Evolutionary conservation across 495 filamentous ascomycete species (phyloP).

Genomic region (Podospora bellae-mahoneyi): DNA sequence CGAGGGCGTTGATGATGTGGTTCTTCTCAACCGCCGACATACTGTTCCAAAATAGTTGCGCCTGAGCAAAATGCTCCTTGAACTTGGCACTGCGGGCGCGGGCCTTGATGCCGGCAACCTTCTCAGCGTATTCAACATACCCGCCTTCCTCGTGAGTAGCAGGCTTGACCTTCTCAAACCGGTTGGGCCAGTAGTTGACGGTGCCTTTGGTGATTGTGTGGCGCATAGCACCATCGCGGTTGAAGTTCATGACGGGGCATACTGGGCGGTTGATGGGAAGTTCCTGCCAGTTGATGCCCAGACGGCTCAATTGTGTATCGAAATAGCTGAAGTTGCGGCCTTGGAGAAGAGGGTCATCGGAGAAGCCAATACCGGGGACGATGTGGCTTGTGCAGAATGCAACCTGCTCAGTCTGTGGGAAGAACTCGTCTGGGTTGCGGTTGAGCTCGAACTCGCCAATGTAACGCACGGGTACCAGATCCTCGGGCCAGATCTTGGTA

Average conservation of each 20-base stretch:
- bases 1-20: constrained; percentile 67
- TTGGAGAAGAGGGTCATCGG: constrained; percentile 77
- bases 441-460: constrained; percentile 83
- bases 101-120: constrained; percentile 64
- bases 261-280: constrained; percentile 74
- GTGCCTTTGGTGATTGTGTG: constrained; percentile 57
- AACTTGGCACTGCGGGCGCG: constrained; percentile 75
- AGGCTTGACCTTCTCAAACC: constrained; percentile 62
- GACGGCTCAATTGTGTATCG: constrained; percentile 78
- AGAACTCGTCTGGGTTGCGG: constrained; percentile 80
- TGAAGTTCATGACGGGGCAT: constrained; percentile 79
- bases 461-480: constrained; percentile 71
- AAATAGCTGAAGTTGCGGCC: constrained; percentile 86
- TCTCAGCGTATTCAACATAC: constrained; percentile 65
- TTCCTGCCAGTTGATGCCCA: constrained; percentile 83
- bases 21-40: constrained; percentile 64
- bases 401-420: constrained; percentile 77
- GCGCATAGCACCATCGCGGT: constrained; percentile 68
- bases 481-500: constrained; percentile 91
- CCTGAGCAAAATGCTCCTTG: constrained; percentile 71
- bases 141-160: constrained; percentile 57
- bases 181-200: constrained; percentile 90
- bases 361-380: constrained; percentile 84
- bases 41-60: constrained; percentile 78
- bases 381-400: constrained; percentile 86